Percentiles rank a stretch among this genome's conserved stretches.
Evolutionary conservation across 73 alveolate species (phyloP).

Genomic region (Uronychia binucleata): DNA sequence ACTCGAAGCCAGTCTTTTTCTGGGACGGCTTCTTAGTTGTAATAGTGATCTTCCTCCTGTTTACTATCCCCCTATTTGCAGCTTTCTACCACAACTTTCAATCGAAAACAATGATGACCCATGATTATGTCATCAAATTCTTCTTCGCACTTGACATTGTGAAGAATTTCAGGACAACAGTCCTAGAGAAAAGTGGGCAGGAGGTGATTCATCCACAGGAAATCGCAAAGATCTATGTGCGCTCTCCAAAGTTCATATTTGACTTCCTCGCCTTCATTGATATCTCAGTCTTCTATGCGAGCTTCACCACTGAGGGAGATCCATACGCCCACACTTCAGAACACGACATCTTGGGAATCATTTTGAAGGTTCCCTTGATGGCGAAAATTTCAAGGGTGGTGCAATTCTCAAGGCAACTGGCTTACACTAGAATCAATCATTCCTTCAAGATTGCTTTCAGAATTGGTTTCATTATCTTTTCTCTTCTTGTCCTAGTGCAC

Average conservation of each 20-base stretch:
- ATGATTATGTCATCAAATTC: neutral
- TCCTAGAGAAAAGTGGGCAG: neutral
- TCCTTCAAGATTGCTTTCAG: slow-evolving; percentile 49
- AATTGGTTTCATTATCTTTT: slow-evolving; percentile 37
- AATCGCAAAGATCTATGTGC: neutral
- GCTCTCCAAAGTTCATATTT: neutral
- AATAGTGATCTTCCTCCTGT: neutral
- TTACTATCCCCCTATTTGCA: neutral
- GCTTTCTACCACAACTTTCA: neutral
- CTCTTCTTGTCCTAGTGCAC: slow-evolving; percentile 56
- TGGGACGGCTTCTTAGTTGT: neutral
- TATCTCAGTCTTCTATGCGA: neutral
- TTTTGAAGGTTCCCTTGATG: slow-evolving; percentile 15
- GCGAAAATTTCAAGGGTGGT: slow-evolving; percentile 52
- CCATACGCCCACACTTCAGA: neutral
- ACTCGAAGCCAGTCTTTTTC: neutral
- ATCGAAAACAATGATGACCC: neutral
- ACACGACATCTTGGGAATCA: neutral
- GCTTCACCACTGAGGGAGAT: neutral
- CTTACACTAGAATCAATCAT: slow-evolving; percentile 44
- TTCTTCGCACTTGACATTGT: neutral
- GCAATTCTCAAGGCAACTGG: slow-evolving; percentile 54
- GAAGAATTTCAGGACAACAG: neutral
- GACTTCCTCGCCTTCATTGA: neutral
- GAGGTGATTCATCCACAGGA: neutral